These are phyloP conservation scores for Thalassia testudinum DNA, from an alignment of 116 monocot genomes.

Conservation along the genomic window DNA sequence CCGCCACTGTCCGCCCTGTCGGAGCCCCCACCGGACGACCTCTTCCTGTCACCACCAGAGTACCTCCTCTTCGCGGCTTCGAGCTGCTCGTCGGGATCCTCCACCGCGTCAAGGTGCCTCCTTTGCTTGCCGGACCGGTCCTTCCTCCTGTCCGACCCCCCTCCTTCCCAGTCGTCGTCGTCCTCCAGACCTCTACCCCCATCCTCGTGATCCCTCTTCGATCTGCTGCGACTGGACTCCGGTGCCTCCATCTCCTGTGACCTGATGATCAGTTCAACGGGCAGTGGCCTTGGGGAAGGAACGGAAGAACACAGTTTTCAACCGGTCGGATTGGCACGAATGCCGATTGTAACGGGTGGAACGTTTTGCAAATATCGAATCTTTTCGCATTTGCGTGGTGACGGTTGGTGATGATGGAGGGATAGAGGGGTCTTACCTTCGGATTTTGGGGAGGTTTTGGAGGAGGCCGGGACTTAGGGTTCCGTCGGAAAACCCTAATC, in stretches of 20 bases:
- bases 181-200: constrained; percentile 22
- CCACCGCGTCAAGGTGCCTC: constrained; percentile 22
- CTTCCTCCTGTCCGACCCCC: constrained; percentile 37
- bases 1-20: constrained; percentile 15
- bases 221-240: constrained; percentile 29
- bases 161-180: constrained; percentile 32
- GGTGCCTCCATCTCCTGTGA: constrained; percentile 20
- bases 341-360: no score
- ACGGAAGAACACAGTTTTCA: no score
- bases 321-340: no score
- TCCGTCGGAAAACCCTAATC: no score
- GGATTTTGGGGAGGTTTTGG: no score
- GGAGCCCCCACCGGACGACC: constrained; percentile 15
- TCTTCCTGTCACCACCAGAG: constrained; percentile 25
- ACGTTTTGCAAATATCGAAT: no score
- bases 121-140: constrained; percentile 39
- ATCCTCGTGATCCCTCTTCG: constrained; percentile 32
- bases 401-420: no score
- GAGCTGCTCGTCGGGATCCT: constrained; percentile 24
- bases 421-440: no score
- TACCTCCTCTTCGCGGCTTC: constrained; percentile 26
- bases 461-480: no score
- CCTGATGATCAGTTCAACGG: not conserved
- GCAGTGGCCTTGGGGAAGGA: no score
- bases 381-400: no score